Conservation (phyloP, 2,329 filamentous ascomycete genomes). For the Aspergillus ruber region DNA sequence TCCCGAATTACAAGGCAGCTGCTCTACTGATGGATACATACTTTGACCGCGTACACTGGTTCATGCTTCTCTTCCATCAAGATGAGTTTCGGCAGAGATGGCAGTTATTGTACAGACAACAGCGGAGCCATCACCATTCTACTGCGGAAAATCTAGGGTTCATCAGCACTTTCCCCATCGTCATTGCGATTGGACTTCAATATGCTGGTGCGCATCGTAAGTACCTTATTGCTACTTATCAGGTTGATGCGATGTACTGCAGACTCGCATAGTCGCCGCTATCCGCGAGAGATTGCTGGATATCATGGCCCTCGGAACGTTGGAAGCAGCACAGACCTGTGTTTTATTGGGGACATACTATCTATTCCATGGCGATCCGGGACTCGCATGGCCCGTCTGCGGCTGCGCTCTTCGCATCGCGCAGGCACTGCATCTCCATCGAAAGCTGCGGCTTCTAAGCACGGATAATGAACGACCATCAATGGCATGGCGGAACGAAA, state of each 20-base stretch:
- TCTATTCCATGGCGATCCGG: slow-evolving; percentile 30
- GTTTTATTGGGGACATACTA: slow-evolving; percentile 34
- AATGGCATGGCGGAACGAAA: not conserved
- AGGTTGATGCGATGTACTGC: slow-evolving; percentile 4
- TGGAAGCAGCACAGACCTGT: slow-evolving; percentile 31
- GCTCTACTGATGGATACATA: slow-evolving; percentile 29
- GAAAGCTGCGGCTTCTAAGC: slow-evolving; percentile 1
- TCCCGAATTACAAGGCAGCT: slow-evolving; percentile 18
- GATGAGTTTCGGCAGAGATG: slow-evolving; percentile 21
- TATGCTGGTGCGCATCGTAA: slow-evolving; percentile 13
- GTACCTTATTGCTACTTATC: slow-evolving; percentile 1
- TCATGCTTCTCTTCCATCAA: slow-evolving; percentile 34
- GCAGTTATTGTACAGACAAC: slow-evolving; percentile 11
- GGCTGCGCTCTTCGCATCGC: slow-evolving; percentile 32
- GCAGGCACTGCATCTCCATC: slow-evolving; percentile 30
- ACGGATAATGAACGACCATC: not conserved
- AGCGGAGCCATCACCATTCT: not conserved
- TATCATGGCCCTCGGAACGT: slow-evolving; percentile 14
- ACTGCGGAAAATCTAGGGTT: slow-evolving; percentile 4
- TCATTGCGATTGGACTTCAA: slow-evolving; percentile 18
- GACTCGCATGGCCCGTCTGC: slow-evolving; percentile 34
- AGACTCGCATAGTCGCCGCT: slow-evolving; percentile 10
- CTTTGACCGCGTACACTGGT: slow-evolving; percentile 37
- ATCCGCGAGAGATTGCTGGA: slow-evolving; percentile 15
- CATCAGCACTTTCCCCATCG: slow-evolving; percentile 17